Percentiles rank a stretch among this genome's conserved stretches.
These are phyloP conservation scores for Coriaria nepalensis DNA, from an alignment of 306 rosid genomes.

Conservation along the genomic window DNA sequence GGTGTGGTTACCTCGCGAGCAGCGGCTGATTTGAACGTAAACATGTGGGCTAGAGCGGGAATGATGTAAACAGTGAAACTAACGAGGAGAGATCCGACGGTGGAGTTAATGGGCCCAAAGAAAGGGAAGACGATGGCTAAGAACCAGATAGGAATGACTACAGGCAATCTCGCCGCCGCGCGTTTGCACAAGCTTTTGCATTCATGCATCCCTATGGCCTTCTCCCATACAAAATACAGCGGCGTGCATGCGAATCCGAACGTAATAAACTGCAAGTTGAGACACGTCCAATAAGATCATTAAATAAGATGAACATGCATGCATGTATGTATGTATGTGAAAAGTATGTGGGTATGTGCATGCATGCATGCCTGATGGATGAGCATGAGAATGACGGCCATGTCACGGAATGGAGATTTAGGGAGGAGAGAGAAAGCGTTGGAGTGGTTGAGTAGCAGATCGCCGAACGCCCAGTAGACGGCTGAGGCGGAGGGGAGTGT, in stretches of 20 bases:
- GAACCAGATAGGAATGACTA: conserved; percentile 92
- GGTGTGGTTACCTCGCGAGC: conserved; percentile 55
- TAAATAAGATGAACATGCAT: not conserved
- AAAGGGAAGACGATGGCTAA: conserved; percentile 88
- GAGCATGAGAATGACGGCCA: conserved; percentile 90
- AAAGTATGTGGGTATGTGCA: no score
- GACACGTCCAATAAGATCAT: not conserved
- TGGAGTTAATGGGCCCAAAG: conserved; percentile 92
- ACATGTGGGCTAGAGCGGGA: conserved; percentile 75
- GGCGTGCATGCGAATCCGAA: conserved; percentile 99
- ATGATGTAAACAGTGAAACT: conserved; percentile 96
- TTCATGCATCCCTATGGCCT: conserved; percentile 73
- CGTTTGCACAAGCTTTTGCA: conserved; percentile 93
- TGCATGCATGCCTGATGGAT: conserved; percentile 58
- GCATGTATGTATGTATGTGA: no score
- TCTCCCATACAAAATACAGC: conserved; percentile 88
- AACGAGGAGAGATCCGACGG: conserved; percentile 94
- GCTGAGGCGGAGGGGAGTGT: conserved; percentile 88
- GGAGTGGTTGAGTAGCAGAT: conserved; percentile 87
- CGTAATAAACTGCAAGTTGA: conserved; percentile 59
- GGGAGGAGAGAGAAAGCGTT: conserved; percentile 95
- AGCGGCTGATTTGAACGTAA: conserved; percentile 74
- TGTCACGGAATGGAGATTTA: conserved; percentile 61
- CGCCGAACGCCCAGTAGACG: conserved; percentile 98
- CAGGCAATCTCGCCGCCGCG: conserved; percentile 84